These are phyloP conservation scores for Beauveria brongniartii DNA, from an alignment of 2,329 filamentous ascomycete species.

Conservation along the genomic window DNA sequence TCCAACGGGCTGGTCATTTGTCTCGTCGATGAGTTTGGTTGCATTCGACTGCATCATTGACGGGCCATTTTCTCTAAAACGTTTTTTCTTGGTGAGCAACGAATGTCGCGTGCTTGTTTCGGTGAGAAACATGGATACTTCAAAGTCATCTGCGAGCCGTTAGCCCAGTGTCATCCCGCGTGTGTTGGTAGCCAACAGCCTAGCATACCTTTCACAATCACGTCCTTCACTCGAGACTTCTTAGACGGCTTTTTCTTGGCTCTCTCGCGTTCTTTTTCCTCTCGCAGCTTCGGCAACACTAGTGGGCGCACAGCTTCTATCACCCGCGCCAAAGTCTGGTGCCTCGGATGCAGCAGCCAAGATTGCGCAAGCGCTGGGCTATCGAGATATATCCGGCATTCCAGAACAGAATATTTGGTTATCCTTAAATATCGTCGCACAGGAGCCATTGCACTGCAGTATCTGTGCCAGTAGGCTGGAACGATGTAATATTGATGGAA, in stretches of 20 bases:
- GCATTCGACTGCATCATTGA: slow-evolving; percentile 53
- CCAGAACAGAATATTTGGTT: slow-evolving; percentile 88
- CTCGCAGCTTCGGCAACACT: slow-evolving; percentile 82
- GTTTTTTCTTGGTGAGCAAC: slow-evolving; percentile 77
- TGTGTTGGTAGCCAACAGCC: neutral
- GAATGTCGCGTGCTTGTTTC: slow-evolving; percentile 80
- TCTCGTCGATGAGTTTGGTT: slow-evolving; percentile 49
- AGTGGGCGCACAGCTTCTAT: slow-evolving; percentile 78
- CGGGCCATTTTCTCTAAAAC: slow-evolving; percentile 53
- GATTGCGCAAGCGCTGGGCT: slow-evolving; percentile 74
- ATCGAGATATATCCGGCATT: slow-evolving; percentile 92
- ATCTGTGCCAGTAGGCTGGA: neutral
- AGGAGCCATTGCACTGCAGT: slow-evolving; percentile 59
- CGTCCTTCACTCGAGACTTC: slow-evolving; percentile 79
- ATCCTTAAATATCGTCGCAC: slow-evolving; percentile 85
- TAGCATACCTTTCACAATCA: slow-evolving; percentile 63
- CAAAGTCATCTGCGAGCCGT: slow-evolving; percentile 69
- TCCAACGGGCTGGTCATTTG: slow-evolving; percentile 45
- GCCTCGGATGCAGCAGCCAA: slow-evolving; percentile 73
- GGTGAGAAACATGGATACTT: slow-evolving; percentile 88
- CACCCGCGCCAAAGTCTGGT: slow-evolving; percentile 71
- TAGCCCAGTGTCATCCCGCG: slow-evolving; percentile 11
- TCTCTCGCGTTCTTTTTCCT: slow-evolving; percentile 61
- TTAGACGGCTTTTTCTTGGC: slow-evolving; percentile 57
- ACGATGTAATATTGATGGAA: neutral